Base-by-base conservation (phyloP, 148 eudicot species). In the Tetragonia tetragonoides region DNA sequence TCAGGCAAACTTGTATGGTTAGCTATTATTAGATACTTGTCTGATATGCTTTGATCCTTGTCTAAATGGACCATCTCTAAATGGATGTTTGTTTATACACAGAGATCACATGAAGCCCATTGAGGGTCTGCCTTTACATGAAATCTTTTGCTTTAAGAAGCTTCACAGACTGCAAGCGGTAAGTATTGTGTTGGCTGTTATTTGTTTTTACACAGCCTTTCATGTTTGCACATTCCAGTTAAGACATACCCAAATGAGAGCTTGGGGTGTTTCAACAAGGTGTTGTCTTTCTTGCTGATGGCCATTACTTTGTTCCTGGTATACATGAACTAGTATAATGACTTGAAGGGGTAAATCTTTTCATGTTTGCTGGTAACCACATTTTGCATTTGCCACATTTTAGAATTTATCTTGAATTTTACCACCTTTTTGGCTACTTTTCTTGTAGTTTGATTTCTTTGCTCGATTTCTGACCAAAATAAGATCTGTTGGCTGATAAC, bases 131-230 rank as follows among this genome's bases (percentile, higher is more conserved):
- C 91, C 91, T 68, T 88, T 81, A 64, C 91, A 93, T 81, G 99
- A 93, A 83, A 82, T 90, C 56, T 70, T 85, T 80, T 91, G 93
- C 87, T 93, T 90, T 80, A 86, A 88, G 83, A 75, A 90, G 77
- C 90, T 90, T 68, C 85, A 85, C 82, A 93, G 88, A 81, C 94
- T 93, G 81, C 90, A 90, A 75, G 80, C 87, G 61, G 99, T 93
- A 88, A 86, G 89, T 90, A 47, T 37, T 73, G 68, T 72, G 16
- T 60, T 67, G 21, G 7, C 24, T 46, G 14, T 47, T 72, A 3
- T 9, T 66, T 24, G 9, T 40, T 51, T 39, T 34, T 69, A 40
- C 69, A 47, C 39, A 18, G 56, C 56, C 74, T 79, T 85, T 70
- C 38, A 18, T 57, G 37, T 57, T 28, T 17, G 68, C 39, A 72